A percentile compares a stretch with the other conserved stretches of the same genome.
These are phyloP conservation scores for Penicillium sp. DNA, from an alignment of 2,329 filamentous ascomycete species.

Conservation along the genomic window DNA sequence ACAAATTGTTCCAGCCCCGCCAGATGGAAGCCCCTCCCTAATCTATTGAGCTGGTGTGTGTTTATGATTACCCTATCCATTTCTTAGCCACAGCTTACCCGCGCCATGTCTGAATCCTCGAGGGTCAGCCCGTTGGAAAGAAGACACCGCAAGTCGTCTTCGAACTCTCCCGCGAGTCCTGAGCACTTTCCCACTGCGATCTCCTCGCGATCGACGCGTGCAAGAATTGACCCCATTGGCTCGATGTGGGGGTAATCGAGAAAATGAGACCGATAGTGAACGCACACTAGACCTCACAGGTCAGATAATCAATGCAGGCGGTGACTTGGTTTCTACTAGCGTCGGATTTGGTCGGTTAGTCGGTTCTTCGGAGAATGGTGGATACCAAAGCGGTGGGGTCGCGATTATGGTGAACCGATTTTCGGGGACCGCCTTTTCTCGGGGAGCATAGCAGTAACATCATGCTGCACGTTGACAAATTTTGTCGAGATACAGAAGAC, in stretches of 20 bases:
- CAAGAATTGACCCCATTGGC: neutral
- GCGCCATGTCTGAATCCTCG: neutral
- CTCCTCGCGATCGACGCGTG: neutral
- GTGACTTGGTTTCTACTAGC: slow-evolving; percentile 51
- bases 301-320: slow-evolving; percentile 75
- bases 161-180: slow-evolving; percentile 56
- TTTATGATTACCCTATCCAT: neutral
- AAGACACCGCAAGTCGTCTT: slow-evolving; percentile 21
- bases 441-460: neutral
- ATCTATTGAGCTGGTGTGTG: neutral
- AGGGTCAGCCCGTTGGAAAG: slow-evolving; percentile 79
- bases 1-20: slow-evolving; percentile 17
- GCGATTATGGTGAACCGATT: neutral
- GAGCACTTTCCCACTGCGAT: slow-evolving; percentile 57
- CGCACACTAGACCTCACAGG: slow-evolving; percentile 62
- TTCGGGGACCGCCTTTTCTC: neutral
- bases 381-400: neutral
- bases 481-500: neutral
- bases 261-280: slow-evolving; percentile 78
- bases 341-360: neutral
- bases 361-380: neutral
- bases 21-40: slow-evolving; percentile 13
- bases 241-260: slow-evolving; percentile 61
- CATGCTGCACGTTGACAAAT: neutral
- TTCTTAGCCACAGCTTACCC: neutral